Evolutionary conservation across 371 early-diverging fungal species (phyloP).

Genomic region (Mucor mucedo): DNA sequence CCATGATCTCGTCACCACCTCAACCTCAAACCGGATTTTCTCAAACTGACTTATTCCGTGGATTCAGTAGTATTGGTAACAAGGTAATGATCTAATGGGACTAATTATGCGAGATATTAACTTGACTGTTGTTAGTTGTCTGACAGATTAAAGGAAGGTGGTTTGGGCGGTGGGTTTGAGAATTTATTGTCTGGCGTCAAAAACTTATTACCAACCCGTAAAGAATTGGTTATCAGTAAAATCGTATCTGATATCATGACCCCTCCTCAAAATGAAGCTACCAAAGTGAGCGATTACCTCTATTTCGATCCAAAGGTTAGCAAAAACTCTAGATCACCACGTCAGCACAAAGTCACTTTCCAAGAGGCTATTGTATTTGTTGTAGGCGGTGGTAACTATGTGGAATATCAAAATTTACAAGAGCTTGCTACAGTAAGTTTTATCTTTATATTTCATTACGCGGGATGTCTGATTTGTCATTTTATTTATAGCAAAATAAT

Average conservation of each 20-base stretch:
- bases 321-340: constrained; percentile 48
- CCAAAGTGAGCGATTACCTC: constrained; percentile 81
- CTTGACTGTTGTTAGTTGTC: constrained; percentile 59
- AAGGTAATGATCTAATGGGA: constrained; percentile 54
- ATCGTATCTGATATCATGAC: constrained; percentile 89
- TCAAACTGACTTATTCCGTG: constrained; percentile 59
- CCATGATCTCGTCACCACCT: constrained; percentile 56
- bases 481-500: constrained; percentile 55
- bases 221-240: constrained; percentile 86
- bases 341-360: constrained; percentile 65
- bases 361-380: constrained; percentile 96
- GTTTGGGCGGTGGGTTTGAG: constrained; percentile 81
- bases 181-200: constrained; percentile 93
- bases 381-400: constrained; percentile 95
- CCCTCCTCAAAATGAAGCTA: constrained; percentile 54
- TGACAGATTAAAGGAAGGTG: constrained; percentile 79
- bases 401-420: constrained; percentile 94
- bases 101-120: neutral
- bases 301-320: constrained; percentile 88
- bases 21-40: constrained; percentile 57
- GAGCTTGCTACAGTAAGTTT: constrained; percentile 76
- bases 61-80: constrained; percentile 86
- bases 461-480: neutral
- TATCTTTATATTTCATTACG: neutral
- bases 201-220: constrained; percentile 88